Percentiles rank a stretch among this genome's conserved stretches.
Evolutionary conservation across 208 protist genomes (phyloP).

Genomic region (Trypanosoma lewisi): DNA sequence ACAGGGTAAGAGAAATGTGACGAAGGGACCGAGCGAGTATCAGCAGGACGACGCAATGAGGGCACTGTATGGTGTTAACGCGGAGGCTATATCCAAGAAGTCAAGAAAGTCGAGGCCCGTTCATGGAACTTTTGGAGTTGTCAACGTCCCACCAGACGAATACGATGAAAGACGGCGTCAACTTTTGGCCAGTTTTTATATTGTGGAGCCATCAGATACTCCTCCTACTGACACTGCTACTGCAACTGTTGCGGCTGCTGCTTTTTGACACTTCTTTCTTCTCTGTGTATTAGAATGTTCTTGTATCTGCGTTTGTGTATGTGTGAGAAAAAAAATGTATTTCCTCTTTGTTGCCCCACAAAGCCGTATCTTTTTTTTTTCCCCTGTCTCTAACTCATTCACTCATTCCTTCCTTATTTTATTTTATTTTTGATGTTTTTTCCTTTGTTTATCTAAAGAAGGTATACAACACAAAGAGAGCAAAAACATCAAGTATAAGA

Average conservation of each 20-base stretch:
- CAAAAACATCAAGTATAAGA: no score
- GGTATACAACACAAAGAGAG: no score
- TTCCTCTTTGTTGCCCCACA: no score
- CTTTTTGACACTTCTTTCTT: background rate
- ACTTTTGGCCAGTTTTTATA: conserved; percentile 51
- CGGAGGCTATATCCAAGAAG: conserved; percentile 27
- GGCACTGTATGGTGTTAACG: conserved; percentile 48
- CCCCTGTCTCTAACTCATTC: no score
- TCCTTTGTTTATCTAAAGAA: no score
- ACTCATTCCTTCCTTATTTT: no score
- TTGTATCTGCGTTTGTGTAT: no score
- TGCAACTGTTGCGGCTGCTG: background rate
- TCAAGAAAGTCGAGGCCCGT: conserved; percentile 36
- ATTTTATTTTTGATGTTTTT: no score
- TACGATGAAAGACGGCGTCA: conserved; percentile 45
- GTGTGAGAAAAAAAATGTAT: no score
- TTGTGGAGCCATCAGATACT: conserved; percentile 3
- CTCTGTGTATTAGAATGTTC: no score
- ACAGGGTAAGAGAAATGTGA: background rate
- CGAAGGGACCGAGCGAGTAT: background rate
- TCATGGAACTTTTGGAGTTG: conserved; percentile 72
- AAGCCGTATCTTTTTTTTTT: no score
- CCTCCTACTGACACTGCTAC: background rate
- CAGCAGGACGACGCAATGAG: conserved; percentile 34
- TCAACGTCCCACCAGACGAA: conserved; percentile 68